Base-by-base conservation (phyloP, 257 asterid genomes). In the Solanum commersonii region DNA sequence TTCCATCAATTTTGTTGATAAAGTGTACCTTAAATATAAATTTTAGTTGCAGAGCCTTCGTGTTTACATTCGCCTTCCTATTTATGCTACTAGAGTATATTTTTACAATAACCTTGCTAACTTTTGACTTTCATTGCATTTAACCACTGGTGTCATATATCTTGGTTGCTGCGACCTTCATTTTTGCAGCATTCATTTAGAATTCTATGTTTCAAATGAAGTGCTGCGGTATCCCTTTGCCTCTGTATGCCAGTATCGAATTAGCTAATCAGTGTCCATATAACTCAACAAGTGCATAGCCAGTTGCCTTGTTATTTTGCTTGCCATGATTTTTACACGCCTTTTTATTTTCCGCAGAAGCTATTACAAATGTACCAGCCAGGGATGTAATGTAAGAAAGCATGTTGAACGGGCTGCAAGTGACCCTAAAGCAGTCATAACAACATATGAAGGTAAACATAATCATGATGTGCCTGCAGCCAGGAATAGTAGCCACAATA, bases 391-490 rank as follows among this genome's bases (percentile, higher is more conserved):
- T 27, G 98, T 96, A 29, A 94, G 98, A n/a, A 96, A 96, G 92
- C 99, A 96, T 60, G 98, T 96, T 72, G 98, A 96, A 88, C 91
- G 99, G 86, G 99, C 99, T 25, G 96, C 99, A 84, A 91, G 86
- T 78, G 99, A 96, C 68, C 93, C 92, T 20, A 96, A 94, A 90
- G 99, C 98, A 65, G 99, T 95, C 63, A 93, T 94, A 89, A 96
- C 98, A 42, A 94, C 98, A 5, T 96, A 96, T 6, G 98, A 95
- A 87, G 99, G 99, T 8, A 95, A 95, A 90, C 99, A 96, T 86
- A 95, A 85, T 73, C 99, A 96, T 56, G 95, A 95, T 38, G 97
- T 96, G 49, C 99, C 99, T 34, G 97, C 94, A 59, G 93, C 98
- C 60, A 93, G 92, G 89, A 85, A 84, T 59, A 94, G 97, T 90